Conservation (phyloP, 768 basidiomycete species). For the Thelephora aurantiotincta region DNA sequence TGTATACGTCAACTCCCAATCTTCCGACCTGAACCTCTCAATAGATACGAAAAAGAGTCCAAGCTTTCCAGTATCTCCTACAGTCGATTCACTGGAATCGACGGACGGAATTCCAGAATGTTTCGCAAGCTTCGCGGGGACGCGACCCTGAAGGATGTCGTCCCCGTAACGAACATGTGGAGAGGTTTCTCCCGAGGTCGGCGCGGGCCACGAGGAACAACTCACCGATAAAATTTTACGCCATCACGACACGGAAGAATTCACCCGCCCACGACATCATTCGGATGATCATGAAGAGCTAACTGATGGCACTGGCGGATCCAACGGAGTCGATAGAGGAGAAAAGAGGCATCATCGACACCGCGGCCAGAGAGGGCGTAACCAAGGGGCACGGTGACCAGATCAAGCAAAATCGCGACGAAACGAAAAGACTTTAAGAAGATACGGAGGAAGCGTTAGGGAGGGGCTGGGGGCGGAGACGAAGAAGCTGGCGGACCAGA, state of each 20-base stretch:
- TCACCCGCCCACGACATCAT: conserved; percentile 5
- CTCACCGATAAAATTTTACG: conserved; percentile 3
- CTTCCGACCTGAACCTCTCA: background rate
- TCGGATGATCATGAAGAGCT: conserved; percentile 1
- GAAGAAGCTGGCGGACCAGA: background rate
- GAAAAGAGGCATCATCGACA: conserved; percentile 6
- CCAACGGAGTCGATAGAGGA: conserved; percentile 10
- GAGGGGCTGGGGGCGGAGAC: background rate
- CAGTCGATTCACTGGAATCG: conserved; percentile 19
- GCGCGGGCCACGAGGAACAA: conserved; percentile 6
- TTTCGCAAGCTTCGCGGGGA: conserved; percentile 23
- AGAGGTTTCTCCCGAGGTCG: conserved; percentile 9
- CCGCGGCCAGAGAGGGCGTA: conserved; percentile 24
- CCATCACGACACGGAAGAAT: conserved; percentile 2
- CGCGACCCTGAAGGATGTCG: conserved; percentile 14
- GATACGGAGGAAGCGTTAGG: conserved; percentile 5
- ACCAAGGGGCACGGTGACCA: conserved; percentile 33
- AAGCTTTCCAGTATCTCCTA: conserved; percentile 21
- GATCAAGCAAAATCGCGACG: conserved; percentile 28
- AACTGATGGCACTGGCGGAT: conserved; percentile 6
- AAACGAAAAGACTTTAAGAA: conserved; percentile 19
- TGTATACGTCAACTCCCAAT: background rate
- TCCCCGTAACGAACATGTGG: conserved; percentile 26
- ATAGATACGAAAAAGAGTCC: conserved; percentile 5
- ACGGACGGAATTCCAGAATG: conserved; percentile 17